Percentiles rank a stretch among this genome's conserved stretches.
Conservation (phyloP, 129 eudicot species). For the Kitagawia praeruptora region DNA sequence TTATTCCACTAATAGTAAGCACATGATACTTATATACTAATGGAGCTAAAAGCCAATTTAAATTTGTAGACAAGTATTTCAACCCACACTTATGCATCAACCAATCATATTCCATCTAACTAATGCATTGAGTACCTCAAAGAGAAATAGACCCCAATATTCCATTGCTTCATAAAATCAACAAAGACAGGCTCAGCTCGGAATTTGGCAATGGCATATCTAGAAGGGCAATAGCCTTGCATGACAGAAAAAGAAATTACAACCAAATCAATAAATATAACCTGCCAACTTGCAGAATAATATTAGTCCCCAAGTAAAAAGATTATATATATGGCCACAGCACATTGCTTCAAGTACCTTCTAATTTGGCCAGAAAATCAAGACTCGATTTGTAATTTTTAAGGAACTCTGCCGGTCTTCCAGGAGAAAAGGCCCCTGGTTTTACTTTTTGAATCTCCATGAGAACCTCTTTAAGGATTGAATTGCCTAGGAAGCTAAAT, state of each 20-base stretch:
- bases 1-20: too few relatives aligned
- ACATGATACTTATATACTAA: too few relatives aligned
- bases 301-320: not conserved
- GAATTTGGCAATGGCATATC: conserved; percentile 68
- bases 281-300: not conserved
- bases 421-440: conserved; percentile 85
- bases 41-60: not conserved
- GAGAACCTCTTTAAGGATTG: conserved; percentile 88
- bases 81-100: not conserved
- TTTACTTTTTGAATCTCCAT: conserved; percentile 80
- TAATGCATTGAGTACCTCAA: conserved; percentile 45
- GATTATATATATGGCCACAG: conserved; percentile 6
- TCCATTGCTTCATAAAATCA: conserved; percentile 96
- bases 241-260: conserved; percentile 21
- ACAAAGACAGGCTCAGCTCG: conserved; percentile 71
- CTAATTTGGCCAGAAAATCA: conserved; percentile 70
- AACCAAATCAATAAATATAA: conserved; percentile 7
- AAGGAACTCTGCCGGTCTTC: conserved; percentile 73
- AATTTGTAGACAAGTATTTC: too few relatives aligned
- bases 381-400: conserved; percentile 84
- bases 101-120: not conserved
- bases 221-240: conserved; percentile 75
- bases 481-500: conserved; percentile 89
- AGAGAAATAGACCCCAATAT: conserved; percentile 88
- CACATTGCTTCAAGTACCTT: conserved; percentile 44